Conservation (phyloP, 1,139 yeast species). For the Suhomyces wounanorum region DNA sequence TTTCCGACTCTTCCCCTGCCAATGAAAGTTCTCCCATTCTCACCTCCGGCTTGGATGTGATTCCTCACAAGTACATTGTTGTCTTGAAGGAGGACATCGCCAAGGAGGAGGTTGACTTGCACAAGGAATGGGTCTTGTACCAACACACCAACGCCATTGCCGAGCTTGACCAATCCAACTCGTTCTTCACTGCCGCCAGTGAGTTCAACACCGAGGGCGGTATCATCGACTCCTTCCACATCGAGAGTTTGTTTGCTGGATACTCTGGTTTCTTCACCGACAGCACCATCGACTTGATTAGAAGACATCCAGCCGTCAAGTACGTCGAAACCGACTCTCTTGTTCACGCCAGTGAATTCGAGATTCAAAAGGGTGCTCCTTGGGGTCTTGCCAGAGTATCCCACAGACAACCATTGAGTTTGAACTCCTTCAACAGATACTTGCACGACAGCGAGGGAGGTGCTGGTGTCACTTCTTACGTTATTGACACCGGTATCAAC, state of each 20-base stretch:
- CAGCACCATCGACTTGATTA: constrained; percentile 67
- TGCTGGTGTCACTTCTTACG: constrained; percentile 87
- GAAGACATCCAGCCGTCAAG: constrained; percentile 71
- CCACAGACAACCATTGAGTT: constrained; percentile 74
- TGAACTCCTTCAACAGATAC: constrained; percentile 84
- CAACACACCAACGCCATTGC: constrained; percentile 43
- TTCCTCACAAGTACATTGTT: constrained; percentile 75
- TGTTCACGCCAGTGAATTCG: constrained; percentile 65
- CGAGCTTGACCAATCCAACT: constrained; percentile 29
- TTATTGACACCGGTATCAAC: constrained; percentile 91
- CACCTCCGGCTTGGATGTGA: constrained; percentile 46
- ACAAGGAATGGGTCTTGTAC: constrained; percentile 61
- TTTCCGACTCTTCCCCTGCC: constrained; percentile 10
- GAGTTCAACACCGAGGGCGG: constrained; percentile 52
- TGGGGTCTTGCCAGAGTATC: constrained; percentile 97
- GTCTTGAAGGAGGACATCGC: constrained; percentile 68
- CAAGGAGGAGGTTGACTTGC: constrained; percentile 56
- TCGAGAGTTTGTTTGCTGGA: constrained; percentile 58
- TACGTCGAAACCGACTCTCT: constrained; percentile 80
- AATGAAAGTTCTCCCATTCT: constrained; percentile 43
- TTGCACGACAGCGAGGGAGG: constrained; percentile 84
- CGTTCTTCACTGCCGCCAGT: constrained; percentile 43
- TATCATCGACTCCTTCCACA: constrained; percentile 62
- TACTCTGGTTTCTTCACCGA: constrained; percentile 78
- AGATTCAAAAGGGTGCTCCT: constrained; percentile 80